Evolutionary conservation across 176 grass and related monocot species (phyloP).

Genomic region (Puccinellia tenuiflora): DNA sequence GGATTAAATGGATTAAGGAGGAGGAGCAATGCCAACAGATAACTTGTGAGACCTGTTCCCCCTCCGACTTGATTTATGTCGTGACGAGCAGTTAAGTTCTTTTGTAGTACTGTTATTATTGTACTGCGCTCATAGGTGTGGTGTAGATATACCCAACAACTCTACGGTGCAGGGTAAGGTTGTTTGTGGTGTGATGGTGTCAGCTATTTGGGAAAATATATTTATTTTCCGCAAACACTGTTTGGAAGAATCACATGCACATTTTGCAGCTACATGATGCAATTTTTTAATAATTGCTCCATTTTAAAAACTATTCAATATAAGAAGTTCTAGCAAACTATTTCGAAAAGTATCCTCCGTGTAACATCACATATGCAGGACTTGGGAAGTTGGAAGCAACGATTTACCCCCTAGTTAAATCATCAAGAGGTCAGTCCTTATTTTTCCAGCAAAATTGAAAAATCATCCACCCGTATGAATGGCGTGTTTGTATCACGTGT

Average conservation of each 20-base stretch:
- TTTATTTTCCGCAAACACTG: too few species aligned
- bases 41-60: not conserved
- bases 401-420: not conserved
- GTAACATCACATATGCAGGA: not conserved
- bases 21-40: not conserved
- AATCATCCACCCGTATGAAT: not conserved
- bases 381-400: not conserved
- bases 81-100: not conserved
- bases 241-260: not conserved
- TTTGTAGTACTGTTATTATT: too few species aligned
- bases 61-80: not conserved
- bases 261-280: too few species aligned
- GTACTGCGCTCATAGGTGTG: not conserved
- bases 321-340: too few species aligned
- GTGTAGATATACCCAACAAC: not conserved
- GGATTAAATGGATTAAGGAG: constrained; percentile 14
- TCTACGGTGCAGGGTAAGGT: not conserved
- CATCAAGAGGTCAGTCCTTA: not conserved
- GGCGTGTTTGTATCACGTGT: too few species aligned
- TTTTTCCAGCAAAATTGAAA: not conserved
- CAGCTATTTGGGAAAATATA: not conserved
- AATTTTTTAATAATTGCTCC: too few species aligned
- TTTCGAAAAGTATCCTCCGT: too few species aligned
- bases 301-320: too few species aligned
- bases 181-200: constrained; percentile 1